Conservation (phyloP, 2,329 filamentous ascomycete species). For the Aureobasidium melanogenum region DNA sequence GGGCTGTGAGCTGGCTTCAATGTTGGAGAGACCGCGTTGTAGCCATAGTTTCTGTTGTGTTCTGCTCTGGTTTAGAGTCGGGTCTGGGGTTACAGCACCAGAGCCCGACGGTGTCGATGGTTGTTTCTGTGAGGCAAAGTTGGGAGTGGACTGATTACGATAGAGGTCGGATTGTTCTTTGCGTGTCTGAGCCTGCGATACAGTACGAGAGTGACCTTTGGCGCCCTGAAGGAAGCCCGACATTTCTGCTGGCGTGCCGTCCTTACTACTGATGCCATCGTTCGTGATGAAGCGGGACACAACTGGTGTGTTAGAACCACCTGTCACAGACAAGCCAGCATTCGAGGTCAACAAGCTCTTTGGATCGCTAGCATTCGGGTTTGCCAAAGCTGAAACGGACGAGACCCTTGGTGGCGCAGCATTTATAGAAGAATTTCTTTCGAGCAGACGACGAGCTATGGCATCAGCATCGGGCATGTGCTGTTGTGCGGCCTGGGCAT, state of each 20-base stretch:
- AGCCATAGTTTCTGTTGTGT: constrained; percentile 70
- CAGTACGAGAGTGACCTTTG: constrained; percentile 10
- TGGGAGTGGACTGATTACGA: constrained; percentile 15
- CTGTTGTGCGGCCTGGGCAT: not conserved
- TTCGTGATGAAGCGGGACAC: constrained; percentile 38
- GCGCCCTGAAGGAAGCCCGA: constrained; percentile 14
- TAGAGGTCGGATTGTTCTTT: constrained; percentile 11
- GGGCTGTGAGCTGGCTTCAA: constrained; percentile 50
- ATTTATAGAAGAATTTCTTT: constrained; percentile 53
- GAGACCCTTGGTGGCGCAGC: constrained; percentile 56
- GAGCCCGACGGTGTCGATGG: constrained; percentile 23
- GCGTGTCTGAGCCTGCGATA: constrained; percentile 4
- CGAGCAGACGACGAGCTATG: constrained; percentile 58
- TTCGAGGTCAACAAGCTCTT: constrained; percentile 29
- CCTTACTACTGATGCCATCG: constrained; percentile 24
- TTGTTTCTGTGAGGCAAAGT: constrained; percentile 10
- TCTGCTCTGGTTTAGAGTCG: constrained; percentile 41
- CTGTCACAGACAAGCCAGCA: constrained; percentile 19
- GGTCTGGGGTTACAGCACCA: constrained; percentile 14
- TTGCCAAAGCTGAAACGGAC: constrained; percentile 40
- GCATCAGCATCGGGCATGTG: constrained; percentile 49
- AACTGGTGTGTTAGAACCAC: constrained; percentile 24
- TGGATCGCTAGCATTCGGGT: constrained; percentile 28
- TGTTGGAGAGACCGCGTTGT: constrained; percentile 62
- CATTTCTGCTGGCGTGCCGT: constrained; percentile 25